Evolutionary conservation across 192 early-diverging fungal genomes (phyloP), one percentile per base, ranked within the genome.

Genomic region (Coemansia sp.): DNA sequence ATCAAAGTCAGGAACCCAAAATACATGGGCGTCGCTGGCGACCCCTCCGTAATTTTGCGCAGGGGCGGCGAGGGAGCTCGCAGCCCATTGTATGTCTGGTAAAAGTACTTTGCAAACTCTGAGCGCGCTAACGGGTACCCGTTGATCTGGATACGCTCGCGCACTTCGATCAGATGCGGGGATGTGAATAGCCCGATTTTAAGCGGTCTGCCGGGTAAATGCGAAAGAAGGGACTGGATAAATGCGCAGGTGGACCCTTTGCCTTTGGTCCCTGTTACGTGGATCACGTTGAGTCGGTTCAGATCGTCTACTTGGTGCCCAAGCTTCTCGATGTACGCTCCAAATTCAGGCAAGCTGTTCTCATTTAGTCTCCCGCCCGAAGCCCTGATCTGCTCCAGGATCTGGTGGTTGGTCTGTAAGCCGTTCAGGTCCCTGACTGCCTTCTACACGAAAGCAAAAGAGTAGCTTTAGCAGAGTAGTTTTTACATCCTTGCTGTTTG

Each of bases 71-170:
- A 3, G 6, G 38, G 9, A 4, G 59, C 50, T 3, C 87, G 86
- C 34, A 97, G 76, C 21, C 77, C 66, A 71, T 95, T 87, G 91
- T 90, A 95, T 11, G 89, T 86, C 24, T 95, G 85, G 74, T 93
- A 91, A 67, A 95, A 96, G 79, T 97, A 93, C 72, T 92, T 87
- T 10, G 89, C 85, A 78, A 94, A 95, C 14, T 74, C n/a, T 0
- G 87, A 84, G 48, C 88, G 82, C 7, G 84, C 83, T 5, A 99
- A 78, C 11, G 94, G 92, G 23, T 65, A 67, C 0, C 97, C 97
- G 70, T 97, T 85, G 71, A 99, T 94, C 48, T 93, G 85, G 66
- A 99, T 96, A 23, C 97, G 86, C 67, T 99, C 97, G 53, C 95
- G 89, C 6, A 91, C 95, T 55, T 95, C 86, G 55, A 93, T 85